A percentile compares a stretch with the other conserved stretches of the same genome.
phyloP scores from a whole-genome alignment of 345 rosid genomes.

The Murraya koenigii region DNA sequence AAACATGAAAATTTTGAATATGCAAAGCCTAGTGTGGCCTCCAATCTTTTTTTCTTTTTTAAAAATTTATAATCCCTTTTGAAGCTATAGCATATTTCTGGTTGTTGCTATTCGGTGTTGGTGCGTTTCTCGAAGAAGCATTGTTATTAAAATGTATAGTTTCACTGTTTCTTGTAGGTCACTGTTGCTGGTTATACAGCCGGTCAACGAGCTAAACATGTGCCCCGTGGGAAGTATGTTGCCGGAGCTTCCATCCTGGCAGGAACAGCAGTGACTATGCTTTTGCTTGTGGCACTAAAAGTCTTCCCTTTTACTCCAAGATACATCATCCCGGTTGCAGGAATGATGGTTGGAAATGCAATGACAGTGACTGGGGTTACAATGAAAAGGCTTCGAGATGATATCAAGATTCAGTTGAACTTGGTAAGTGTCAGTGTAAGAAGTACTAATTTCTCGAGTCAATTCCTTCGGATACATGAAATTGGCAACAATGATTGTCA shows the following conservation, averaged over 20 bases:
- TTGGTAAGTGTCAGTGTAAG: constrained; percentile 36
- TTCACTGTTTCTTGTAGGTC: constrained; percentile 36
- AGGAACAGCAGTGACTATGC: constrained; percentile 72
- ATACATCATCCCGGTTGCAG: constrained; percentile 80
- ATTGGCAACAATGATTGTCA: neutral
- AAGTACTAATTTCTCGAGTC: neutral
- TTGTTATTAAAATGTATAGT: neutral
- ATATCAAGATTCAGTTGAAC: constrained; percentile 68
- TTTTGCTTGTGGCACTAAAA: constrained; percentile 55
- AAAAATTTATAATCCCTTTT: neutral
- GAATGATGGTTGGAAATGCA: constrained; percentile 96
- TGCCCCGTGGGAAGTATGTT: constrained; percentile 68
- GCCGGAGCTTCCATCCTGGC: constrained; percentile 70
- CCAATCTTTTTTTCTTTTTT: neutral
- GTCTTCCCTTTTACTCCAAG: constrained; percentile 95
- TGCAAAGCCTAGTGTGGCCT: neutral
- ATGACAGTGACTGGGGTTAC: constrained; percentile 95
- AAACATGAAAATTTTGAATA: too few species aligned
- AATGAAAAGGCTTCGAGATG: constrained; percentile 85
- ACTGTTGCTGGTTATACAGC: constrained; percentile 88
- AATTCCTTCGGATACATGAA: neutral
- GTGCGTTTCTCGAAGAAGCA: neutral
- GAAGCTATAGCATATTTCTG: neutral
- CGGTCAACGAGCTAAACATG: constrained; percentile 77
- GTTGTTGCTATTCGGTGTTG: neutral